A percentile compares a stretch with the other conserved stretches of the same genome.
Conservation (phyloP, 1,284 basidiomycete species). For the Leccinum glutinopallens region DNA sequence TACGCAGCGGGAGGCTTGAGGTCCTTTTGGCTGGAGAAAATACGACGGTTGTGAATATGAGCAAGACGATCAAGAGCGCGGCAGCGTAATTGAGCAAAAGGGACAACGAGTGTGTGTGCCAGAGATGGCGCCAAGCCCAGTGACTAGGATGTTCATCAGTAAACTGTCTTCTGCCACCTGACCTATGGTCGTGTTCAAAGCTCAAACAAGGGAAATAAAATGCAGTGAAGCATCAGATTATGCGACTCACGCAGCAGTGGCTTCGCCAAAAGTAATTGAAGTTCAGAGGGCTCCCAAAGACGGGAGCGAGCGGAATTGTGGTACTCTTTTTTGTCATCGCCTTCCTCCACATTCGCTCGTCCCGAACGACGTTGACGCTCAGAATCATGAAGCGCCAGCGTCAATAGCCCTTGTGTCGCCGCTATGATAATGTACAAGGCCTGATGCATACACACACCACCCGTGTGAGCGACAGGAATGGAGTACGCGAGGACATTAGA, state of each 20-base stretch:
- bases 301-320: slow-evolving; percentile 18
- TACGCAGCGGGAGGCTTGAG: slow-evolving; percentile 33
- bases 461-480: too few species aligned
- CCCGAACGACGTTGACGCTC: slow-evolving; percentile 35
- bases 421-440: too few species aligned
- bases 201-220: too few species aligned
- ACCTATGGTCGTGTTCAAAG: too few species aligned
- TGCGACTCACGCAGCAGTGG: slow-evolving; percentile 32
- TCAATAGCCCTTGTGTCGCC: slow-evolving; percentile 18
- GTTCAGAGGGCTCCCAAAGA: slow-evolving; percentile 24
- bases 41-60: slow-evolving; percentile 21
- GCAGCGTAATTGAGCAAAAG: background rate
- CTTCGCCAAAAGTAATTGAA: slow-evolving; percentile 21
- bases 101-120: too few species aligned
- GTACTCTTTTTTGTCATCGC: slow-evolving; percentile 21
- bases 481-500: too few species aligned
- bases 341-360: slow-evolving; percentile 28
- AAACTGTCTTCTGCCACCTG: too few species aligned
- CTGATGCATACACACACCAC: too few species aligned
- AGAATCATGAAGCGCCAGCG: slow-evolving; percentile 32
- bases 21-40: slow-evolving; percentile 14
- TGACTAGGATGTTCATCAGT: too few species aligned
- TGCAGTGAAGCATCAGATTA: too few species aligned
- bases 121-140: too few species aligned
- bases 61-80: slow-evolving; percentile 21